These are phyloP conservation scores for Canavalia ensiformis DNA, from an alignment of 306 rosid species.

Conservation along the genomic window DNA sequence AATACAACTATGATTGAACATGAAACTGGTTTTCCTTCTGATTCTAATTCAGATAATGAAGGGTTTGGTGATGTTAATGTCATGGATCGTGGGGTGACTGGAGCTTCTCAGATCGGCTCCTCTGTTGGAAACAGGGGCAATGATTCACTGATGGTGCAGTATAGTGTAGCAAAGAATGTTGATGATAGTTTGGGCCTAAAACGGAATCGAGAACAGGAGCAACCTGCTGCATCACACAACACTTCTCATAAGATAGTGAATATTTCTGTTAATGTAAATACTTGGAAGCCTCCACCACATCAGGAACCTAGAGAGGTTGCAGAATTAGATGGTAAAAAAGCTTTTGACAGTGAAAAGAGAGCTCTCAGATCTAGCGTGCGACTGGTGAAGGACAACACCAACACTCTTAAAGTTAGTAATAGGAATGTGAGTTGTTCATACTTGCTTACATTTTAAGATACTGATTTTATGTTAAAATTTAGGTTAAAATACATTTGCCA, in stretches of 20 bases:
- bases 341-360: conserved; percentile 49
- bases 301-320: conserved; percentile 69
- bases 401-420: conserved; percentile 53
- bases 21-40: conserved; percentile 70
- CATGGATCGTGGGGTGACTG: conserved; percentile 53
- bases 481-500: background rate
- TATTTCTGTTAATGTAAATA: conserved; percentile 71
- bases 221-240: conserved; percentile 55
- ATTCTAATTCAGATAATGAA: conserved; percentile 75
- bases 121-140: conserved; percentile 64
- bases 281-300: conserved; percentile 76
- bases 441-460: conserved; percentile 7
- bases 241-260: conserved; percentile 71
- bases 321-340: conserved; percentile 58
- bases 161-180: conserved; percentile 63
- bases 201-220: conserved; percentile 60
- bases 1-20: conserved; percentile 55
- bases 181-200: conserved; percentile 53
- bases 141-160: conserved; percentile 56
- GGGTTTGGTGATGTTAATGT: conserved; percentile 63
- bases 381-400: conserved; percentile 57
- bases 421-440: conserved; percentile 69
- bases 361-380: conserved; percentile 59
- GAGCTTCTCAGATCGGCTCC: conserved; percentile 64
- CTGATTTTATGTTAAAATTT: conserved; percentile 24